A percentile compares a stretch with the other conserved stretches of the same genome.
These are phyloP conservation scores for Acacia acuminata DNA, from an alignment of 306 rosid genomes.

Conservation along the genomic window DNA sequence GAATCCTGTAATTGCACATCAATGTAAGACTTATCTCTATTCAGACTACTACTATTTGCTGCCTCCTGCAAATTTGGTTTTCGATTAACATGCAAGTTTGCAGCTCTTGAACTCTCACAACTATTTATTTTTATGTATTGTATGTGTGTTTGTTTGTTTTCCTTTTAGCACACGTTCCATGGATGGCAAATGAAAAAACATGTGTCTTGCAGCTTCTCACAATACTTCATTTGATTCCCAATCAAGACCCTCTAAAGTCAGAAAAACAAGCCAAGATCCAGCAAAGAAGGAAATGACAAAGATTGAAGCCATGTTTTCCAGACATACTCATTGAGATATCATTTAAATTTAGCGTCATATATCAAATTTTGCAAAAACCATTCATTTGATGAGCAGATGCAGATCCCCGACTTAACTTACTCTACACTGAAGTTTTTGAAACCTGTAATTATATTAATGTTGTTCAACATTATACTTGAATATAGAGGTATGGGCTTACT, in stretches of 20 bases:
- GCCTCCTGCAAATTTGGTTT: neutral
- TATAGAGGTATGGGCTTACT: constrained; percentile 52
- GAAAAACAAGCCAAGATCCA: no score
- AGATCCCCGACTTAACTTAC: neutral
- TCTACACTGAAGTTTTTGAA: no score
- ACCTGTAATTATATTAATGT: neutral
- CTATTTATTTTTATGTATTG: neutral
- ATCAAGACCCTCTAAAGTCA: no score
- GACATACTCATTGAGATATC: neutral
- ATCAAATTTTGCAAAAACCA: neutral
- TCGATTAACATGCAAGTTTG: neutral
- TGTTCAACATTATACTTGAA: constrained; percentile 9
- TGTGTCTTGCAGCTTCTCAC: no score
- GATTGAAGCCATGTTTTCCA: neutral
- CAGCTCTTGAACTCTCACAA: neutral
- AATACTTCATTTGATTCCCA: no score
- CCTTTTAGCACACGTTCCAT: neutral
- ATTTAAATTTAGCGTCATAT: neutral
- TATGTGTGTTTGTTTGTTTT: neutral
- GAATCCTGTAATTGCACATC: neutral
- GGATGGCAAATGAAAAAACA: neutral
- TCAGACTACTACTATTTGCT: neutral
- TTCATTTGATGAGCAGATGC: neutral
- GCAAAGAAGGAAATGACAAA: neutral
- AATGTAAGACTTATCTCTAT: neutral